A percentile compares a stretch with the other conserved stretches of the same genome.
These are phyloP conservation scores for Asterophora lycoperdoides DNA, from an alignment of 768 basidiomycete species.

Conservation along the genomic window DNA sequence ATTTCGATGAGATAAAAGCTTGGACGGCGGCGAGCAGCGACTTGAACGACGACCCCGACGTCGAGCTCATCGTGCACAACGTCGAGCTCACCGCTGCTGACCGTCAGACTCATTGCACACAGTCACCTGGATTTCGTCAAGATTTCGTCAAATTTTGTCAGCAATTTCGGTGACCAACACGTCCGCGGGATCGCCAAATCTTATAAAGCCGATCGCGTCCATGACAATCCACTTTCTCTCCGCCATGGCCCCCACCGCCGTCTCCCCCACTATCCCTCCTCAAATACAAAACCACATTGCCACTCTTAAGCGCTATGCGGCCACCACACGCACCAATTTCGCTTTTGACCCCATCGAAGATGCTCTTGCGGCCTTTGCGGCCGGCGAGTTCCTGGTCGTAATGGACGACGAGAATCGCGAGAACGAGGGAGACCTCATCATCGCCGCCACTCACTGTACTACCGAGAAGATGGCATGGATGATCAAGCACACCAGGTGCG, in stretches of 20 bases:
- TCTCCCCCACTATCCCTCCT: conserved; percentile 1
- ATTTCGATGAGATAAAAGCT: neutral
- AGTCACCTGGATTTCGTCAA: too few relatives aligned
- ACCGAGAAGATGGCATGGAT: conserved; percentile 99
- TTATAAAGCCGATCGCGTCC: conserved; percentile 2
- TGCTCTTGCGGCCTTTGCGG: conserved; percentile 68
- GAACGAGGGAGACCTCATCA: conserved; percentile 96
- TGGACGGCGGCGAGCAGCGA: too few relatives aligned
- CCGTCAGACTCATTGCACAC: too few relatives aligned
- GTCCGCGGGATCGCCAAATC: too few relatives aligned
- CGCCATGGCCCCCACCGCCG: conserved; percentile 13
- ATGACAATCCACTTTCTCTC: neutral
- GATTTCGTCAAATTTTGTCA: too few relatives aligned
- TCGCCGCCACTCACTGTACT: conserved; percentile 77
- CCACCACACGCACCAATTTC: conserved; percentile 44
- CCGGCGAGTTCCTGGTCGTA: conserved; percentile 91
- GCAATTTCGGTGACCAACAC: neutral
- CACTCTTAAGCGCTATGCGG: conserved; percentile 24
- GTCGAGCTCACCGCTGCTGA: too few relatives aligned
- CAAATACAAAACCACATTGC: neutral
- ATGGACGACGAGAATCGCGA: conserved; percentile 96
- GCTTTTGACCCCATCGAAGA: conserved; percentile 78
- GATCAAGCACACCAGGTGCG: conserved; percentile 92
- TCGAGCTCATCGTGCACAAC: neutral
- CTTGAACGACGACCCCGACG: neutral